Percentiles rank a stretch among this genome's conserved stretches.
phyloP scores from a whole-genome alignment of 495 filamentous ascomycete species.

The Podospora anserina region DNA sequence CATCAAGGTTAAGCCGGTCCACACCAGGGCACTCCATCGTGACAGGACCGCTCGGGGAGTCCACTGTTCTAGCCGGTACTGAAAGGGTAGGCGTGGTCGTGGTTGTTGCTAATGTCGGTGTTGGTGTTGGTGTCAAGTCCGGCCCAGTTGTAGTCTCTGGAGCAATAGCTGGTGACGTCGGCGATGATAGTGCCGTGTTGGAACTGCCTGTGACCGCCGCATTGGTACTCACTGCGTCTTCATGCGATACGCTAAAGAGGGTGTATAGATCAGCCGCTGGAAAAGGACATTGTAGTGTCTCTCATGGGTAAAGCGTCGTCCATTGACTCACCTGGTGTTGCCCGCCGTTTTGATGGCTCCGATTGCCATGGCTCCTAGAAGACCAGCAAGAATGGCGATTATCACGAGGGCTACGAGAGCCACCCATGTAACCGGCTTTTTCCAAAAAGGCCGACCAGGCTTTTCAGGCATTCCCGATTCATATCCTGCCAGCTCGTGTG shows the following conservation, averaged over 20 bases:
- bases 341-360: neutral
- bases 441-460: neutral
- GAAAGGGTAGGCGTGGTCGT: neutral
- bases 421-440: neutral
- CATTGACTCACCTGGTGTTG: neutral
- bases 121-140: neutral
- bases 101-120: neutral
- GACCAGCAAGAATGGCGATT: neutral
- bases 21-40: conserved; percentile 1
- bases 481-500: neutral
- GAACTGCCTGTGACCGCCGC: neutral
- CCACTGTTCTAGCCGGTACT: neutral
- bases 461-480: neutral
- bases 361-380: neutral
- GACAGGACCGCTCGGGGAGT: neutral
- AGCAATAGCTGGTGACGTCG: neutral
- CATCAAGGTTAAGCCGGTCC: neutral
- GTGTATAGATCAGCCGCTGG: neutral
- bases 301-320: neutral
- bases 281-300: neutral
- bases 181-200: neutral
- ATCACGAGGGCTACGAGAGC: neutral
- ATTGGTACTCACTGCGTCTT: neutral
- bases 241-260: neutral
- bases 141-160: neutral